These are phyloP conservation scores for Euryodendron excelsum DNA, from an alignment of 148 eudicot genomes.

Conservation along the genomic window DNA sequence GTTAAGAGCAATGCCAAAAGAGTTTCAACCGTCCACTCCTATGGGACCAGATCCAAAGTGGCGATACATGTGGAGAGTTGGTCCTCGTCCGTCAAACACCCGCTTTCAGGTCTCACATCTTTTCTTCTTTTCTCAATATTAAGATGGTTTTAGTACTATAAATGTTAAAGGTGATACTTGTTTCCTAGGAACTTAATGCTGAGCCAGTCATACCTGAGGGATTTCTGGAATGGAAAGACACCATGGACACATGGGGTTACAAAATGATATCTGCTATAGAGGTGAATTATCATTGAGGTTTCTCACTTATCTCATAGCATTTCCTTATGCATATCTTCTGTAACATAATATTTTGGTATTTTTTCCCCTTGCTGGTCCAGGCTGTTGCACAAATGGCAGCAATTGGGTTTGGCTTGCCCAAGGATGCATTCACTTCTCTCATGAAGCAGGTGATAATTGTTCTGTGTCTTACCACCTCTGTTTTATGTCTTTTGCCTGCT, in stretches of 20 bases:
- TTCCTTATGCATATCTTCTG: background rate
- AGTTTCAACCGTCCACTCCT: slow-evolving; percentile 64
- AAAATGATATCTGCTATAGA: slow-evolving; percentile 87
- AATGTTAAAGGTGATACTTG: slow-evolving; percentile 12
- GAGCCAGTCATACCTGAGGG: slow-evolving; percentile 97
- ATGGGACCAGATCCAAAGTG: slow-evolving; percentile 96
- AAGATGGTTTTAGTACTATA: background rate
- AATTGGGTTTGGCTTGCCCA: slow-evolving; percentile 74
- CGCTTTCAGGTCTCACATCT: slow-evolving; percentile 51
- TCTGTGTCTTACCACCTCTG: background rate
- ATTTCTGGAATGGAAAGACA: slow-evolving; percentile 86
- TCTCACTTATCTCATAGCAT: background rate
- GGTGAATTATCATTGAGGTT: slow-evolving; percentile 37
- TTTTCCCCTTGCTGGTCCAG: slow-evolving; percentile 31
- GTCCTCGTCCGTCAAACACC: slow-evolving; percentile 79
- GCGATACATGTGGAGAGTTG: slow-evolving; percentile 99
- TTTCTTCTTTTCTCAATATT: background rate
- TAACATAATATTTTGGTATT: background rate
- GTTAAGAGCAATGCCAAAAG: slow-evolving; percentile 59
- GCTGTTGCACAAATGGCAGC: slow-evolving; percentile 98
- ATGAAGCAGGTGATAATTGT: slow-evolving; percentile 66
- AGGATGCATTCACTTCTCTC: slow-evolving; percentile 85
- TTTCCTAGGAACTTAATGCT: slow-evolving; percentile 72
- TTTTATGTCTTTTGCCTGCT: background rate
- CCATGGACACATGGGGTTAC: slow-evolving; percentile 93